phyloP scores from a whole-genome alignment of 148 eudicot genomes.

The Rhododendron griersonianum region DNA sequence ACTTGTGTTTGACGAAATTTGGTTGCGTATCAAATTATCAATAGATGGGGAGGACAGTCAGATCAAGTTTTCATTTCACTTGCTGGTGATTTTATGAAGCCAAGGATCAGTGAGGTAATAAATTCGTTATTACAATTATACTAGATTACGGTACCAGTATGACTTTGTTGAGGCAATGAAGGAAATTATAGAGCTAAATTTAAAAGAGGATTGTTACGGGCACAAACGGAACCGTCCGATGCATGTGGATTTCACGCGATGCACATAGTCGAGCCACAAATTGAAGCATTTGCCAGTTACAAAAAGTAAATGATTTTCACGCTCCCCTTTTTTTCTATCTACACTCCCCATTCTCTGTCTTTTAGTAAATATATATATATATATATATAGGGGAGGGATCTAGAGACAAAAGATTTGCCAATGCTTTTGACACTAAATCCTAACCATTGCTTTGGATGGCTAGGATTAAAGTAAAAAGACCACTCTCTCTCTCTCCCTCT shows the following conservation, averaged over 20 bases:
- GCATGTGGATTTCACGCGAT: neutral
- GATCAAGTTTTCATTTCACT: conserved; percentile 48
- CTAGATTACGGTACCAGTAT: neutral
- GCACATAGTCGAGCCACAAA: neutral
- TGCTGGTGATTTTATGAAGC: conserved; percentile 75
- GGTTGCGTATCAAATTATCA: neutral
- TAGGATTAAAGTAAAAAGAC: too few relatives aligned
- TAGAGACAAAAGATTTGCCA: too few relatives aligned
- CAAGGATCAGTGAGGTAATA: conserved; percentile 76
- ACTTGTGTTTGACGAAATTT: neutral
- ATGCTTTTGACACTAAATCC: too few relatives aligned
- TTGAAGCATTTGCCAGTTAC: neutral
- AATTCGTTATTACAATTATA: neutral
- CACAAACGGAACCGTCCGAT: neutral
- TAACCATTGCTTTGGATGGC: too few relatives aligned
- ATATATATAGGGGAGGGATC: too few relatives aligned
- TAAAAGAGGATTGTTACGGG: neutral
- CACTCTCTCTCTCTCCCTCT: too few relatives aligned
- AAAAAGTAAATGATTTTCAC: too few relatives aligned
- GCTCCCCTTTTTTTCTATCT: neutral
- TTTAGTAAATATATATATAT: too few relatives aligned
- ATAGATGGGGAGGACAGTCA: conserved; percentile 78
- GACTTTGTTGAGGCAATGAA: neutral
- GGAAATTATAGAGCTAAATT: neutral
- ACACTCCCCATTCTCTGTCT: too few relatives aligned